These are phyloP conservation scores for Boletus subparvulus DNA, from an alignment of 768 basidiomycete species.

Conservation along the genomic window DNA sequence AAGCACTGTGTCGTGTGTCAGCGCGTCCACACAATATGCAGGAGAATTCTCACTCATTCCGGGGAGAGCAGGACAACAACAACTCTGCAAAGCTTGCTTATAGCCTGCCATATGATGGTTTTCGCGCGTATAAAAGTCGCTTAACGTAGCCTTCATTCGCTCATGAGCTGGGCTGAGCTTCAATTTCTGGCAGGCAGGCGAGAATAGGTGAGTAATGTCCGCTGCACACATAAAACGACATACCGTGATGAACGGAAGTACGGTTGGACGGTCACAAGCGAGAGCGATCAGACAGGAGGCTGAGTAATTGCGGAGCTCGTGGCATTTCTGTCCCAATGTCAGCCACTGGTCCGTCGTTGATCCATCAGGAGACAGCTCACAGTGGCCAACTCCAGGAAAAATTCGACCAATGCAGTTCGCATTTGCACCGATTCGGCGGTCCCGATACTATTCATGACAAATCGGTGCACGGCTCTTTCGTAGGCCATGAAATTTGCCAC, in stretches of 20 bases:
- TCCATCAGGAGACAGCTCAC: conserved; percentile 28
- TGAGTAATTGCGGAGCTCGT: conserved; percentile 47
- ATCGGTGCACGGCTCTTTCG: conserved; percentile 39
- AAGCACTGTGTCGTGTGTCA: conserved; percentile 25
- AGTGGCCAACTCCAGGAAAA: conserved; percentile 47
- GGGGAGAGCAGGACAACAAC: conserved; percentile 31
- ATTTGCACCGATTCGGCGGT: conserved; percentile 19
- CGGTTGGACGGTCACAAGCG: conserved; percentile 41
- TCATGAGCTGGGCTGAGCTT: conserved; percentile 27
- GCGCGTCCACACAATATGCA: neutral
- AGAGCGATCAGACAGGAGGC: conserved; percentile 41
- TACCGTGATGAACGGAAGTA: conserved; percentile 34
- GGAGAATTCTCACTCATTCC: conserved; percentile 28
- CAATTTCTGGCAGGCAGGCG: conserved; percentile 17
- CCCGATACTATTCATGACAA: conserved; percentile 40
- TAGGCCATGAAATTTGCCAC: conserved; percentile 35
- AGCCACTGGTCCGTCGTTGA: neutral
- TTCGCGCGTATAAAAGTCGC: conserved; percentile 25
- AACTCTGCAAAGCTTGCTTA: conserved; percentile 30
- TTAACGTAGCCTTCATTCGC: conserved; percentile 15
- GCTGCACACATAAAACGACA: neutral
- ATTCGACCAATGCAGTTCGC: conserved; percentile 33
- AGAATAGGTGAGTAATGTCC: neutral
- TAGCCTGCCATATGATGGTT: conserved; percentile 31
- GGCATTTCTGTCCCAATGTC: conserved; percentile 38